A percentile compares a stretch with the other conserved stretches of the same genome.
Conservation (phyloP, 495 filamentous ascomycete species). For the Aspergillus kassunensis region DNA sequence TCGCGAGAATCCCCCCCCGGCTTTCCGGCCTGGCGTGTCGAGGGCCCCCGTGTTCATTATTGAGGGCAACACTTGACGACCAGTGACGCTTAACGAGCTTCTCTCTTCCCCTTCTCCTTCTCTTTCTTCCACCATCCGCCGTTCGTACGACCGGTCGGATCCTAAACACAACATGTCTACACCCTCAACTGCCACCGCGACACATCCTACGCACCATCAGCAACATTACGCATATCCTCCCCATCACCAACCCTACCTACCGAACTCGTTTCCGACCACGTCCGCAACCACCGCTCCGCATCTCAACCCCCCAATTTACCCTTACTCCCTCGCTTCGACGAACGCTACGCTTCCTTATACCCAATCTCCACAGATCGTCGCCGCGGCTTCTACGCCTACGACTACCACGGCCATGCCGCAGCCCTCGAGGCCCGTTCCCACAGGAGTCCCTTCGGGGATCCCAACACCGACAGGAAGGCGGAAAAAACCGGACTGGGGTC, state of each 20-base stretch:
- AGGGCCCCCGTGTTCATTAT: slow-evolving; percentile 14
- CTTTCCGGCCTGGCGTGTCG: slow-evolving; percentile 20
- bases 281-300: slow-evolving; percentile 50
- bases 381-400: slow-evolving; percentile 33
- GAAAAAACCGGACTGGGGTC: slow-evolving; percentile 72
- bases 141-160: slow-evolving; percentile 33
- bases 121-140: slow-evolving; percentile 61
- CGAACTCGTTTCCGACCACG: slow-evolving; percentile 48
- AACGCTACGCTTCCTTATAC: slow-evolving; percentile 37
- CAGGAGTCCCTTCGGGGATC: slow-evolving; percentile 16
- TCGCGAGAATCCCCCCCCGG: slow-evolving; percentile 19
- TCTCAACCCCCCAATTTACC: slow-evolving; percentile 46
- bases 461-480: slow-evolving; percentile 57
- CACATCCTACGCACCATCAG: slow-evolving; percentile 63
- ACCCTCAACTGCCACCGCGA: slow-evolving; percentile 75
- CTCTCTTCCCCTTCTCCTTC: slow-evolving; percentile 24
- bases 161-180: slow-evolving; percentile 68
- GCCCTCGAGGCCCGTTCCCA: slow-evolving; percentile 23
- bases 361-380: slow-evolving; percentile 32
- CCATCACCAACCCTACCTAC: slow-evolving; percentile 60
- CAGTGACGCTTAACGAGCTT: slow-evolving; percentile 9
- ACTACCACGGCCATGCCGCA: slow-evolving; percentile 27
- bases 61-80: slow-evolving; percentile 15
- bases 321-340: slow-evolving; percentile 43
- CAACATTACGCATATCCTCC: slow-evolving; percentile 64